Percentiles rank a stretch among this genome's conserved stretches.
Evolutionary conservation across 495 filamentous ascomycete genomes (phyloP).

Genomic region (Aspergillus egyptiacus): DNA sequence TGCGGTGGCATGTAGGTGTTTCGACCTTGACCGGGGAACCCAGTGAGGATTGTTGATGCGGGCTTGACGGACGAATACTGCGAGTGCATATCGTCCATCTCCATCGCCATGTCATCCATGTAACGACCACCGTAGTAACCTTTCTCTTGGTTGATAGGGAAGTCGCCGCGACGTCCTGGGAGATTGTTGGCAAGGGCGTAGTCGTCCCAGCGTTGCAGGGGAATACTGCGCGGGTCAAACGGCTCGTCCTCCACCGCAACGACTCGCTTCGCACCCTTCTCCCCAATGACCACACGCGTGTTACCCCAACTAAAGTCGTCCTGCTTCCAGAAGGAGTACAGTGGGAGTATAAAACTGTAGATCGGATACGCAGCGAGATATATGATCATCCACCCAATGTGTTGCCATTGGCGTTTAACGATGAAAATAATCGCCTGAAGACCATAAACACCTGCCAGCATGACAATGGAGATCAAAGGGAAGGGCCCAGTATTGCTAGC

Average conservation of each 20-base stretch:
- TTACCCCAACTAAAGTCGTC: slow-evolving; percentile 99
- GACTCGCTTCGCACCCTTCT: slow-evolving; percentile 83
- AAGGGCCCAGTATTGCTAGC: slow-evolving; percentile 67
- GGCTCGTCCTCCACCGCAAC: slow-evolving; percentile 80
- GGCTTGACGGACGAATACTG: slow-evolving; percentile 94
- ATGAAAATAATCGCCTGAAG: slow-evolving; percentile 95
- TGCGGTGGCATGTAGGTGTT: slow-evolving; percentile 68
- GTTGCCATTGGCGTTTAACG: slow-evolving; percentile 93
- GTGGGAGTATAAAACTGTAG: slow-evolving; percentile 82
- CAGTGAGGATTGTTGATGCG: slow-evolving; percentile 84
- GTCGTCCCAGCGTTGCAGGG: slow-evolving; percentile 94
- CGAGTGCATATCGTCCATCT: slow-evolving; percentile 97
- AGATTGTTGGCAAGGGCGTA: slow-evolving; percentile 89
- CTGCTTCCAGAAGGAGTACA: slow-evolving; percentile 99
- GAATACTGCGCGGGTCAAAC: slow-evolving; percentile 88
- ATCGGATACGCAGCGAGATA: slow-evolving; percentile 92
- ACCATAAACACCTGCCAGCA: slow-evolving; percentile 89
- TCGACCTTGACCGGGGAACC: slow-evolving; percentile 63
- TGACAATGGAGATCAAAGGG: slow-evolving; percentile 78
- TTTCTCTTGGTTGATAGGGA: slow-evolving; percentile 56
- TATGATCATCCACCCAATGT: slow-evolving; percentile 98
- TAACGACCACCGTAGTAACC: slow-evolving; percentile 46
- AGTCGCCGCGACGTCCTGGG: slow-evolving; percentile 76
- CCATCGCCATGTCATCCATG: slow-evolving; percentile 61
- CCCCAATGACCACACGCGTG: slow-evolving; percentile 92